phyloP scores from a whole-genome alignment of 1,284 basidiomycete genomes.

The Pholiota adiposa region DNA sequence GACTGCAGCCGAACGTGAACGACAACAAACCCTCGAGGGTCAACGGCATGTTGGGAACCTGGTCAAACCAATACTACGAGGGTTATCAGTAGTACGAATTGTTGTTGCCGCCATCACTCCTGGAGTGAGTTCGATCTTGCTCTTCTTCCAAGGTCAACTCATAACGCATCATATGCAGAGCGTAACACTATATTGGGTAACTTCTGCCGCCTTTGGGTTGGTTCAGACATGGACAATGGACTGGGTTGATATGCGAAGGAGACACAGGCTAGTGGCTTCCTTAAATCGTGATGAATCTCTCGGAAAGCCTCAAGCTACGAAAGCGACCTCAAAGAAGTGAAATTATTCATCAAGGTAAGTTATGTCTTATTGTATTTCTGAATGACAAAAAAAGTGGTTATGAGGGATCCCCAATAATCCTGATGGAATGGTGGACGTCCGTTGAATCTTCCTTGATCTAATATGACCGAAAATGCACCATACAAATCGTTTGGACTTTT shows the following conservation, averaged over 20 bases:
- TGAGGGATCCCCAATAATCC: constrained; percentile 57
- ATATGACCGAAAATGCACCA: constrained; percentile 60
- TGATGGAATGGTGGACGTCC: constrained; percentile 43
- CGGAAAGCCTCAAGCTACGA: background rate
- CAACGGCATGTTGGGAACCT: constrained; percentile 42
- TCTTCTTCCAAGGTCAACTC: background rate
- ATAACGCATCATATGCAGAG: constrained; percentile 48
- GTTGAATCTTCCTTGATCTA: constrained; percentile 82
- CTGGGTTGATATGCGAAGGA: constrained; percentile 57
- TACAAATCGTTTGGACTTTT: background rate
- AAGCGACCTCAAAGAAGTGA: background rate
- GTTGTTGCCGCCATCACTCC: constrained; percentile 79
- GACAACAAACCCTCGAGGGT: constrained; percentile 48
- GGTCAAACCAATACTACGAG: constrained; percentile 55
- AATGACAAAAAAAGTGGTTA: constrained; percentile 77
- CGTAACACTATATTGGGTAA: constrained; percentile 83
- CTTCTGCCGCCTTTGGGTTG: constrained; percentile 81
- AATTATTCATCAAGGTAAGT: constrained; percentile 11
- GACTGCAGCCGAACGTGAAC: constrained; percentile 55
- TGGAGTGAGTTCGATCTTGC: constrained; percentile 55
- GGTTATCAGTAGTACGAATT: constrained; percentile 73
- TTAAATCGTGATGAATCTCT: background rate
- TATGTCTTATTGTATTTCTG: constrained; percentile 24
- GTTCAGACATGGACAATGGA: constrained; percentile 80
- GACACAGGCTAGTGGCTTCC: constrained; percentile 28